Evolutionary conservation across 2,329 filamentous ascomycete genomes (phyloP).

Genomic region (Coniosporium tulheliwenetii): DNA sequence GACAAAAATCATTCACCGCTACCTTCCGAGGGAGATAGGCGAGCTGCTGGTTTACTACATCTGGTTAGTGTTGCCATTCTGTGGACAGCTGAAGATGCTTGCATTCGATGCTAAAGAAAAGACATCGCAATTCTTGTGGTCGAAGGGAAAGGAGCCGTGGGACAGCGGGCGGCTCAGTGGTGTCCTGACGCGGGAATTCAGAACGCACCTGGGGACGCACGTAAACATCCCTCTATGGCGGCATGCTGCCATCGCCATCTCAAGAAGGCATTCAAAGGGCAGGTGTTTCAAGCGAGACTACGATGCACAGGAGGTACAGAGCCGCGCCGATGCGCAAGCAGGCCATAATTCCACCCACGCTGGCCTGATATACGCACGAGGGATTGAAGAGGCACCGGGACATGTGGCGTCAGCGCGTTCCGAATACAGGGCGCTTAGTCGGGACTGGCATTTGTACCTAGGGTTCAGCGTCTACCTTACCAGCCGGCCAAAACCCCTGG

Average conservation of each 20-base stretch:
- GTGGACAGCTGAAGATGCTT: background rate
- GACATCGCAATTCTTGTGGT: background rate
- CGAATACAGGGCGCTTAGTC: no score
- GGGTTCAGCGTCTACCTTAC: no score
- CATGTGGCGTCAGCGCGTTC: no score
- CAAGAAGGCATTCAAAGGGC: background rate
- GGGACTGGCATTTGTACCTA: no score
- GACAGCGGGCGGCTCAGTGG: background rate
- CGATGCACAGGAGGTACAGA: no score
- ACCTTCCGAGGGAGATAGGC: constrained; percentile 11
- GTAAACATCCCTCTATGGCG: background rate
- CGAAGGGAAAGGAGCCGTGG: background rate
- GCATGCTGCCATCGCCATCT: background rate
- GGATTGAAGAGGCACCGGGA: background rate
- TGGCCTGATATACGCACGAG: background rate
- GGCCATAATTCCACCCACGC: background rate
- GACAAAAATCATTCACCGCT: constrained; percentile 11
- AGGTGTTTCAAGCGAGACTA: no score
- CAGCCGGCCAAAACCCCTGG: no score
- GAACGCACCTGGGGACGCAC: background rate
- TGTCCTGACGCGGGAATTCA: background rate
- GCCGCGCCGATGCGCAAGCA: background rate
- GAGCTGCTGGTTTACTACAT: constrained; percentile 9
- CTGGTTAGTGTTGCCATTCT: constrained; percentile 7
- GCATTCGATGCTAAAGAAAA: background rate